Evolutionary conservation across 805 yeast genomes (phyloP).

Genomic region (Torulaspora franciscae): DNA sequence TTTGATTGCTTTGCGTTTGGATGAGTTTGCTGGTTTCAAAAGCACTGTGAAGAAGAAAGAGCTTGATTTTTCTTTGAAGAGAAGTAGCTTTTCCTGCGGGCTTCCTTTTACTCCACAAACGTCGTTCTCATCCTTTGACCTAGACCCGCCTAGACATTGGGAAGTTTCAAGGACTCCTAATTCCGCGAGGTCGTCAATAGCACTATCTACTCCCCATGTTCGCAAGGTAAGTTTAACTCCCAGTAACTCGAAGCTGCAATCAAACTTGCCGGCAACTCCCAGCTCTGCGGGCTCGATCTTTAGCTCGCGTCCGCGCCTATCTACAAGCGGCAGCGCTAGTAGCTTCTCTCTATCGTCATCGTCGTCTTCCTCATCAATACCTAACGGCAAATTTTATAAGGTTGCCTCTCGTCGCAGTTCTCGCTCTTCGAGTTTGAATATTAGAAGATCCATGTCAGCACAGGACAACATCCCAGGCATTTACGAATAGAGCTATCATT

Average conservation of each 20-base stretch:
- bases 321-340: constrained; percentile 12
- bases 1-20: constrained; percentile 15
- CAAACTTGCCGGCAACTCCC: constrained; percentile 13
- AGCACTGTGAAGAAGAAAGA: constrained; percentile 3
- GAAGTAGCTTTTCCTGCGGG: not conserved
- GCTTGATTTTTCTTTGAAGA: constrained; percentile 1
- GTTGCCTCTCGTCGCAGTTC: constrained; percentile 9
- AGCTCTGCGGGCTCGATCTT: constrained; percentile 12
- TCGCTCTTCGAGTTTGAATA: constrained; percentile 7
- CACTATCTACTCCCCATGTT: constrained; percentile 1
- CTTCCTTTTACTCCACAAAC: constrained; percentile 7
- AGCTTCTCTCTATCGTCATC: constrained; percentile 9
- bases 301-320: constrained; percentile 11
- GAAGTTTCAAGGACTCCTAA: constrained; percentile 2
- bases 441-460: constrained; percentile 12
- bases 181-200: constrained; percentile 4
- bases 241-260: not conserved
- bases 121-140: constrained; percentile 7
- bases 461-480: constrained; percentile 15
- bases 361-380: constrained; percentile 5
- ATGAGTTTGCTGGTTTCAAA: constrained; percentile 17
- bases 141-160: constrained; percentile 1
- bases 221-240: constrained; percentile 3
- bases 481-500: constrained; percentile 10
- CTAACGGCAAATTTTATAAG: constrained; percentile 8